phyloP scores from a whole-genome alignment of 495 filamentous ascomycete species.

The Diplogelasinospora grovesii region DNA sequence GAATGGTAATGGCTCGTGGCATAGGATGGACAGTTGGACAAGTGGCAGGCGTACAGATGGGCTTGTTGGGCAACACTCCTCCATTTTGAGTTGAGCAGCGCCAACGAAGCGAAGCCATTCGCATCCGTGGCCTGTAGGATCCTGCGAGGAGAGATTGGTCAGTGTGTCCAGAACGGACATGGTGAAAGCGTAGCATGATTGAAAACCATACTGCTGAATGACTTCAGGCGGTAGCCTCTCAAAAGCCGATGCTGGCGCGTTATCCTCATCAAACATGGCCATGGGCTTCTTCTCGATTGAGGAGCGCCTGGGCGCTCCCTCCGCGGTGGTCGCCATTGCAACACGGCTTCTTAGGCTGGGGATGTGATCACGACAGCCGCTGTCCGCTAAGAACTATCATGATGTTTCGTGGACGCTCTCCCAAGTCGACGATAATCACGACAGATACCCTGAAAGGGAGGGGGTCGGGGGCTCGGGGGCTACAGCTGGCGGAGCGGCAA shows the following conservation, averaged over 20 bases:
- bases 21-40: constrained; percentile 64
- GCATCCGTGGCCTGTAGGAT: constrained; percentile 70
- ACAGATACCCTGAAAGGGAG: background rate
- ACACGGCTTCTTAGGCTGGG: constrained; percentile 3
- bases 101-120: constrained; percentile 73
- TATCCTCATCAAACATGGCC: constrained; percentile 13
- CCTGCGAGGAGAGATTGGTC: constrained; percentile 35
- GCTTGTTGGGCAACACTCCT: constrained; percentile 62
- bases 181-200: background rate
- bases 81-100: constrained; percentile 77
- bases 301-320: constrained; percentile 16
- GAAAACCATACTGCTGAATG: constrained; percentile 43
- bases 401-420: constrained; percentile 1
- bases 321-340: constrained; percentile 18
- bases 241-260: constrained; percentile 27
- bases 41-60: constrained; percentile 68
- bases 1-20: constrained; percentile 43
- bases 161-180: constrained; percentile 1
- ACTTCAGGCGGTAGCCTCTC: constrained; percentile 43
- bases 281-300: constrained; percentile 31
- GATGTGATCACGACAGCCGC: constrained; percentile 11
- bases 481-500: background rate
- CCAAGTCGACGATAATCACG: background rate
- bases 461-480: too few species aligned
- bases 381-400: constrained; percentile 10